Percentiles rank a stretch among this genome's conserved stretches.
phyloP scores from a whole-genome alignment of 352 stramenopile genomes.

The Phytophthora litchii region DNA sequence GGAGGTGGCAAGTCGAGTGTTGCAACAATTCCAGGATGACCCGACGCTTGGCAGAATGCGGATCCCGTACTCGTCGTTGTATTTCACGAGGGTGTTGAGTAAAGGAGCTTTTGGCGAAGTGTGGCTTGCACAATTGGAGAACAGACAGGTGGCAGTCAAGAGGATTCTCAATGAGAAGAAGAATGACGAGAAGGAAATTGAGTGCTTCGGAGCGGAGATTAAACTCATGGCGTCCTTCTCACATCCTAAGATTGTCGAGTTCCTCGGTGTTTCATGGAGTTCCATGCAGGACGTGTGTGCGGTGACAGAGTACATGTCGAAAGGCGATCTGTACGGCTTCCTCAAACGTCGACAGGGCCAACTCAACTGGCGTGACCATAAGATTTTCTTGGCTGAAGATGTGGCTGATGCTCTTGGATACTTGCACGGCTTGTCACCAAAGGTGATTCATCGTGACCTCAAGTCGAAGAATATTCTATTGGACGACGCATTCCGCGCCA shows the following conservation, averaged over 20 bases:
- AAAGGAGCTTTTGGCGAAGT: constrained; percentile 90
- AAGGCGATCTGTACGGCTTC: constrained; percentile 76
- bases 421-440: constrained; percentile 70
- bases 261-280: constrained; percentile 81
- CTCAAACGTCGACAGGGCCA: constrained; percentile 70
- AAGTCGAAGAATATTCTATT: constrained; percentile 85
- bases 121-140: constrained; percentile 83
- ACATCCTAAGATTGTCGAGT: constrained; percentile 86
- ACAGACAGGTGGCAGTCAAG: constrained; percentile 82
- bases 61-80: constrained; percentile 76
- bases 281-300: constrained; percentile 70
- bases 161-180: constrained; percentile 82
- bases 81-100: constrained; percentile 84
- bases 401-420: constrained; percentile 77
- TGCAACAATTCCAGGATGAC: constrained; percentile 77
- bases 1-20: constrained; percentile 56
- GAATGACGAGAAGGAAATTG: constrained; percentile 84
- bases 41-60: constrained; percentile 51
- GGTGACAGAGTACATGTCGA: constrained; percentile 85
- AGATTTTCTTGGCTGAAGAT: constrained; percentile 75
- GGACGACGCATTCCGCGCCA: constrained; percentile 64
- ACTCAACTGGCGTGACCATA: constrained; percentile 78
- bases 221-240: constrained; percentile 86
- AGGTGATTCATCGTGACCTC: constrained; percentile 83
- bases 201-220: constrained; percentile 86